Evolutionary conservation across 129 eudicot species (phyloP).

Genomic region (Artemisia annua): DNA sequence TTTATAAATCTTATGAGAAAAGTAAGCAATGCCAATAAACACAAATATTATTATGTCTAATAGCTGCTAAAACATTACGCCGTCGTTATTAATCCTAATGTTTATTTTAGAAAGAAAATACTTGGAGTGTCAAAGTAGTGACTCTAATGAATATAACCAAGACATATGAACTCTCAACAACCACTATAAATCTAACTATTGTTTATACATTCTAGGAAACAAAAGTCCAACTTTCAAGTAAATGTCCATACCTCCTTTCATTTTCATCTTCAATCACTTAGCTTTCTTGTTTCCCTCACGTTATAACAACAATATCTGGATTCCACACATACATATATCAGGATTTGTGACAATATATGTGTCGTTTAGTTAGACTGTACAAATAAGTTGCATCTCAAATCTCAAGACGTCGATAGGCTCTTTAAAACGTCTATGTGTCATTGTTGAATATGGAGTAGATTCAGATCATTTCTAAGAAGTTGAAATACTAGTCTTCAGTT

Average conservation of each 20-base stretch:
- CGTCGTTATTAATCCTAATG: background rate
- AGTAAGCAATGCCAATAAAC: no score
- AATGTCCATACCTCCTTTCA: conserved; percentile 26
- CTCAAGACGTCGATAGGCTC: background rate
- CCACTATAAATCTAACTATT: conserved; percentile 20
- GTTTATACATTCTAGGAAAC: background rate
- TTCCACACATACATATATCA: conserved; percentile 1
- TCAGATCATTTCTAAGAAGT: no score
- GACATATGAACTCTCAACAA: conserved; percentile 31
- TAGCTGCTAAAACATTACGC: background rate
- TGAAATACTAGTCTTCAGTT: background rate
- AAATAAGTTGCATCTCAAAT: background rate
- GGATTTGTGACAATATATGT: background rate
- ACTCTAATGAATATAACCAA: background rate
- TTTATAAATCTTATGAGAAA: no score
- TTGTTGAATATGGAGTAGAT: background rate
- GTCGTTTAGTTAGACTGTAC: background rate
- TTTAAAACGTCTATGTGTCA: background rate
- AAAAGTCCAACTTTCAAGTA: conserved; percentile 30
- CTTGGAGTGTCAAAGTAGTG: conserved; percentile 21
- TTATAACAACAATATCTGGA: conserved; percentile 30
- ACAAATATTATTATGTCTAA: no score
- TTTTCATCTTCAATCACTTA: conserved; percentile 30
- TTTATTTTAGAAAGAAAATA: background rate
- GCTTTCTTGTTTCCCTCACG: conserved; percentile 39